Evolutionary conservation across 1,284 basidiomycete species (phyloP).

Genomic region (Papiliotrema nemorosa): DNA sequence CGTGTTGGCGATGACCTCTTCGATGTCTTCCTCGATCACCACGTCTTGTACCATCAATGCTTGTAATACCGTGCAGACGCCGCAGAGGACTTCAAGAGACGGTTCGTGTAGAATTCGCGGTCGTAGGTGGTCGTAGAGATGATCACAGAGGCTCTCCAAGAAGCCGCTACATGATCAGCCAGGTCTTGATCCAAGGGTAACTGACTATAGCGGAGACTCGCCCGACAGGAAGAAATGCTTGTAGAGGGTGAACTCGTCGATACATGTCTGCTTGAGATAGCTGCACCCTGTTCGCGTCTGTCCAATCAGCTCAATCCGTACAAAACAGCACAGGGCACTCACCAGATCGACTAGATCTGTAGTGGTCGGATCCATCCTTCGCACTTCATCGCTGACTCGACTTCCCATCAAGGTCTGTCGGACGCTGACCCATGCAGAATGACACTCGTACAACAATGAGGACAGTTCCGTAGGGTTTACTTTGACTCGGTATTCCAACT

Average conservation of each 20-base stretch:
- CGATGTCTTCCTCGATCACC: conserved; percentile 26
- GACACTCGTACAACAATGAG: conserved; percentile 75
- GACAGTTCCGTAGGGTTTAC: conserved; percentile 67
- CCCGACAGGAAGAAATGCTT: conserved; percentile 80
- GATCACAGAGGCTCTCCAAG: conserved; percentile 83
- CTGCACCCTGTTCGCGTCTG: conserved; percentile 83
- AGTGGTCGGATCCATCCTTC: conserved; percentile 67
- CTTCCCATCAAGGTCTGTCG: conserved; percentile 67
- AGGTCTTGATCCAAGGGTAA: conserved; percentile 16
- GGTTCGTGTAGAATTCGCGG: conserved; percentile 90
- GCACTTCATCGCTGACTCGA: conserved; percentile 72
- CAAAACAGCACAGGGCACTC: conserved; percentile 31
- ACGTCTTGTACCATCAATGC: conserved; percentile 85
- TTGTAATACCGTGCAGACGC: conserved; percentile 88
- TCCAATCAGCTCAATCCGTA: conserved; percentile 1
- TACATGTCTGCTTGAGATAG: conserved; percentile 83
- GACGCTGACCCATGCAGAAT: conserved; percentile 70
- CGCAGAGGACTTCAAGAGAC: conserved; percentile 76
- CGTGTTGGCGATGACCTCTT: conserved; percentile 21
- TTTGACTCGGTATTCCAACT: conserved; percentile 72
- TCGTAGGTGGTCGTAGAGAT: conserved; percentile 86
- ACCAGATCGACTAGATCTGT: conserved; percentile 84
- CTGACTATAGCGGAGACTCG: conserved; percentile 77
- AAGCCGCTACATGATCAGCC: conserved; percentile 59
- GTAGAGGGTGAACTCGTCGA: conserved; percentile 80